A percentile compares a stretch with the other conserved stretches of the same genome.
Conservation (phyloP, 192 early-diverging fungal species). For the Funneliformis geosporum region DNA sequence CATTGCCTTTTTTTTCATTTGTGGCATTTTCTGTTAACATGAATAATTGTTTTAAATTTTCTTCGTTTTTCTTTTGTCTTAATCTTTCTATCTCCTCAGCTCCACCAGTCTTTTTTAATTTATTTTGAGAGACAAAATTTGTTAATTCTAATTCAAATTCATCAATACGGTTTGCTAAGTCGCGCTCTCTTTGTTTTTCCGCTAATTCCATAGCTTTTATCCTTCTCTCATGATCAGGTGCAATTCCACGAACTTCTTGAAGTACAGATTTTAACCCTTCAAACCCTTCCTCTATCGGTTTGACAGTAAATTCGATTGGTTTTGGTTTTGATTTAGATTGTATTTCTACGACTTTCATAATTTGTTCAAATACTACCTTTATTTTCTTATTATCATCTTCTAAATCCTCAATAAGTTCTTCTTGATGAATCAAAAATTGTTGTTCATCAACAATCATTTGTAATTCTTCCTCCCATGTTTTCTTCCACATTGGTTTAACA, state of each 20-base stretch:
- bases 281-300: constrained; percentile 58
- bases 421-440: constrained; percentile 77
- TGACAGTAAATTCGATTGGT: constrained; percentile 60
- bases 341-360: constrained; percentile 62
- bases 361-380: constrained; percentile 57
- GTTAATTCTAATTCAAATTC: constrained; percentile 77
- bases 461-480: constrained; percentile 82
- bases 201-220: constrained; percentile 67
- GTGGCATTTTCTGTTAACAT: constrained; percentile 8
- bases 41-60: constrained; percentile 60
- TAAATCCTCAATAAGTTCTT: constrained; percentile 68
- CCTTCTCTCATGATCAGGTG: constrained; percentile 64
- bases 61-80: constrained; percentile 66
- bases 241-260: constrained; percentile 67
- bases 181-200: constrained; percentile 65
- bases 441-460: constrained; percentile 82
- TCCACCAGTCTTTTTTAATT: constrained; percentile 76
- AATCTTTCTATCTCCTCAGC: constrained; percentile 70
- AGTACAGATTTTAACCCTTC: constrained; percentile 69
- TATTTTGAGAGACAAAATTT: constrained; percentile 62
- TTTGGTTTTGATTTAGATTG: constrained; percentile 51
- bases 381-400: constrained; percentile 65
- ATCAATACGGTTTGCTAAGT: constrained; percentile 68
- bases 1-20: not conserved
- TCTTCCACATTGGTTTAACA: constrained; percentile 73